Evolutionary conservation across 2,329 filamentous ascomycete genomes (phyloP).

Genomic region (Daldinia sp.): DNA sequence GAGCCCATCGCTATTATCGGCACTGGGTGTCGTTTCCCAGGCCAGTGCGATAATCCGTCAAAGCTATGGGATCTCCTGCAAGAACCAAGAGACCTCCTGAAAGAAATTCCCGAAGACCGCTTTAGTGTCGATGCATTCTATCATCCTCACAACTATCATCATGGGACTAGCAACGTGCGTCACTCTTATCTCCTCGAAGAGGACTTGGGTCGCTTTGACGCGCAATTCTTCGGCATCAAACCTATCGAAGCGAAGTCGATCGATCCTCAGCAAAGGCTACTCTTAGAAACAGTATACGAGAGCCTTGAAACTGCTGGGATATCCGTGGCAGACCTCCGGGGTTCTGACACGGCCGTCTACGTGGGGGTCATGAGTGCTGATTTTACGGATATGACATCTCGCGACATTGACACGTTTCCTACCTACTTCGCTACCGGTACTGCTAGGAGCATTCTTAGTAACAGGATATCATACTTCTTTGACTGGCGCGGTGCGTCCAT

Average conservation of each 20-base stretch:
- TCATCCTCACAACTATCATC: slow-evolving; percentile 20
- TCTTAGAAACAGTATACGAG: slow-evolving; percentile 33
- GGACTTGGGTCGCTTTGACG: slow-evolving; percentile 19
- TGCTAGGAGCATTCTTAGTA: background rate
- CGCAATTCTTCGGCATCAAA: slow-evolving; percentile 26
- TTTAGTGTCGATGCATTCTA: slow-evolving; percentile 13
- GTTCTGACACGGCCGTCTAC: slow-evolving; percentile 12
- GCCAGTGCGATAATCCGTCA: background rate
- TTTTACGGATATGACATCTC: background rate
- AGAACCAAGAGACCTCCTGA: background rate
- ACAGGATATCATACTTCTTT: slow-evolving; percentile 26
- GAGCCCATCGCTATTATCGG: slow-evolving; percentile 24
- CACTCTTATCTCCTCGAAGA: slow-evolving; percentile 20
- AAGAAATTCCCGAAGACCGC: background rate
- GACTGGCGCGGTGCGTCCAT: slow-evolving; percentile 29
- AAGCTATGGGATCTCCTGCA: slow-evolving; percentile 13
- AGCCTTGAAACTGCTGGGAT: slow-evolving; percentile 5
- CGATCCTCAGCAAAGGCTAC: slow-evolving; percentile 24
- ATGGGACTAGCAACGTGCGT: slow-evolving; percentile 26
- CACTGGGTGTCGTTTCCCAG: slow-evolving; percentile 20
- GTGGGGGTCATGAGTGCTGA: slow-evolving; percentile 5
- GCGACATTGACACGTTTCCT: background rate
- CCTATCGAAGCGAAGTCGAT: slow-evolving; percentile 13
- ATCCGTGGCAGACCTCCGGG: background rate
- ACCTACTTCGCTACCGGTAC: slow-evolving; percentile 4